phyloP scores from a whole-genome alignment of 331 rosid genomes.

The Malus hybrid region DNA sequence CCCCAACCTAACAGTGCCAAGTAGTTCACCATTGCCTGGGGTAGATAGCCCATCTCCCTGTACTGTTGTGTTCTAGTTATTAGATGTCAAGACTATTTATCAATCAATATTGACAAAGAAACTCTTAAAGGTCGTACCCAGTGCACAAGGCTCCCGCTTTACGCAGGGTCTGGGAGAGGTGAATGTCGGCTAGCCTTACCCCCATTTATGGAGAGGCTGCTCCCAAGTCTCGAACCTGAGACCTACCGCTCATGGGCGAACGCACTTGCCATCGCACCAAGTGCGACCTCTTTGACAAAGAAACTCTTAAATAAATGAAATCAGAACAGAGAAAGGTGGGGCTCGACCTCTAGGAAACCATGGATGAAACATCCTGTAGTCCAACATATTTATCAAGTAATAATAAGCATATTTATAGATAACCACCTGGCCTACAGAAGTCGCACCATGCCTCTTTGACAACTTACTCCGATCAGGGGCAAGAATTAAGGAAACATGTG shows the following conservation, averaged over 20 bases:
- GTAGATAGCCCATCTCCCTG: slow-evolving; percentile 91
- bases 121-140: too few species aligned
- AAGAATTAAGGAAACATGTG: slow-evolving; percentile 93
- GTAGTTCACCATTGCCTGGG: slow-evolving; percentile 83
- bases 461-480: slow-evolving; percentile 96
- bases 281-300: too few species aligned
- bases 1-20: slow-evolving; percentile 98
- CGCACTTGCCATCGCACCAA: too few species aligned
- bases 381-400: slow-evolving; percentile 9
- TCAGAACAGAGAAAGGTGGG: not conserved
- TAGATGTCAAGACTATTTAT: slow-evolving; percentile 10
- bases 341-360: not conserved
- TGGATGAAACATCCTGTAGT: not conserved
- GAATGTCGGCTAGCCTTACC: too few species aligned
- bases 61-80: slow-evolving; percentile 40
- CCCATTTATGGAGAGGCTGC: too few species aligned
- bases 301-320: not conserved
- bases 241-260: too few species aligned
- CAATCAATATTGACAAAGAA: not conserved
- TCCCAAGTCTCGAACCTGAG: too few species aligned
- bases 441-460: slow-evolving; percentile 97
- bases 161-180: too few species aligned
- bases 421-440: slow-evolving; percentile 94
- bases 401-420: not conserved
- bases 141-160: too few species aligned